These are phyloP conservation scores for Batkoa obscura DNA, from an alignment of 371 early-diverging fungal genomes.

Conservation along the genomic window DNA sequence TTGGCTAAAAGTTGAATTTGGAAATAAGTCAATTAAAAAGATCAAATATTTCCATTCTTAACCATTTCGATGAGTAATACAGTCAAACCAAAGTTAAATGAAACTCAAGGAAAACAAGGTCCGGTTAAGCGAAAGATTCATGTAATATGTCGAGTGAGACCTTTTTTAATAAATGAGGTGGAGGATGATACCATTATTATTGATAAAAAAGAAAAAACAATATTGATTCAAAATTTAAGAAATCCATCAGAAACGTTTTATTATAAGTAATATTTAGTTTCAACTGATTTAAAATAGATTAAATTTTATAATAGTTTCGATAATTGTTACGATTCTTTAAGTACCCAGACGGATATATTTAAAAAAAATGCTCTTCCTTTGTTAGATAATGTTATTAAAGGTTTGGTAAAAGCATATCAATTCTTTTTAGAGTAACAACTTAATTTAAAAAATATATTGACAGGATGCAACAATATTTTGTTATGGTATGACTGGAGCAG, in stretches of 20 bases:
- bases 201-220: constrained; percentile 8
- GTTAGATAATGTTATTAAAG: constrained; percentile 25
- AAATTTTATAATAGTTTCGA: constrained; percentile 15
- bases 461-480: constrained; percentile 40
- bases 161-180: constrained; percentile 21
- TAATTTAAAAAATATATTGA: not conserved
- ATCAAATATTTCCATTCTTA: no score
- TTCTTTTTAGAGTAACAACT: not conserved
- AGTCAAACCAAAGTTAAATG: no score
- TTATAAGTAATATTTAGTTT: constrained; percentile 12
- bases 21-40: no score
- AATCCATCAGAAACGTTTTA: constrained; percentile 14
- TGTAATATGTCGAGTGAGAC: constrained; percentile 28
- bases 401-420: constrained; percentile 13
- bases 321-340: constrained; percentile 21
- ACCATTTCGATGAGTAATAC: no score
- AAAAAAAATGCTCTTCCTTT: constrained; percentile 24
- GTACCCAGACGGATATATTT: constrained; percentile 23
- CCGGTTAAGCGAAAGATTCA: no score
- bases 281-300: not conserved
- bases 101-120: no score
- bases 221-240: constrained; percentile 20
- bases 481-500: constrained; percentile 49
- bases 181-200: constrained; percentile 17
- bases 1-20: no score